Evolutionary conservation across 257 asterid genomes (phyloP).

Genomic region (Rauvolfia tetraphylla): DNA sequence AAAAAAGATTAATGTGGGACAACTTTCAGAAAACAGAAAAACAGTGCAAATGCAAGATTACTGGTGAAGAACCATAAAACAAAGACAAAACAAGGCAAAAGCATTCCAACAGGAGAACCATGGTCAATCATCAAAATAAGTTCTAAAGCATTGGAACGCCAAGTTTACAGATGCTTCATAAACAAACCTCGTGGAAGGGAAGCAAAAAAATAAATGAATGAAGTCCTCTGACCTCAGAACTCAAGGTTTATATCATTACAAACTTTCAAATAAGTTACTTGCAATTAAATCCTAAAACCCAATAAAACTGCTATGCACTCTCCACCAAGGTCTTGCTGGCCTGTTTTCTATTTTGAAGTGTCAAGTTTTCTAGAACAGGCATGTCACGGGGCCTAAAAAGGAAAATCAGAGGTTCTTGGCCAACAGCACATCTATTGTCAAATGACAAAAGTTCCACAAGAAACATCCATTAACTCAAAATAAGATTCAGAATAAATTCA

Average conservation of each 20-base stretch:
- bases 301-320: background rate
- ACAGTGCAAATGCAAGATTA: background rate
- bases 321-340: background rate
- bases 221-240: background rate
- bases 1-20: background rate
- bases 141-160: background rate
- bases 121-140: background rate
- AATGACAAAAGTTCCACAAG: background rate
- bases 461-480: background rate
- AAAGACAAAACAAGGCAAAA: background rate
- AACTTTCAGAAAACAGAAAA: background rate
- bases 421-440: background rate
- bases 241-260: background rate
- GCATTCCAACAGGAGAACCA: background rate
- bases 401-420: background rate
- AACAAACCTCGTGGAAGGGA: background rate
- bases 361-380: background rate
- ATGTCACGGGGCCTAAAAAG: background rate
- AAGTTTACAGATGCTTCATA: background rate
- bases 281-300: background rate
- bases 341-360: background rate
- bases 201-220: background rate
- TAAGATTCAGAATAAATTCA: background rate
- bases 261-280: background rate
- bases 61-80: conserved; percentile 3